phyloP scores from a whole-genome alignment of 306 rosid genomes.

The Mimosa bimucronata region DNA sequence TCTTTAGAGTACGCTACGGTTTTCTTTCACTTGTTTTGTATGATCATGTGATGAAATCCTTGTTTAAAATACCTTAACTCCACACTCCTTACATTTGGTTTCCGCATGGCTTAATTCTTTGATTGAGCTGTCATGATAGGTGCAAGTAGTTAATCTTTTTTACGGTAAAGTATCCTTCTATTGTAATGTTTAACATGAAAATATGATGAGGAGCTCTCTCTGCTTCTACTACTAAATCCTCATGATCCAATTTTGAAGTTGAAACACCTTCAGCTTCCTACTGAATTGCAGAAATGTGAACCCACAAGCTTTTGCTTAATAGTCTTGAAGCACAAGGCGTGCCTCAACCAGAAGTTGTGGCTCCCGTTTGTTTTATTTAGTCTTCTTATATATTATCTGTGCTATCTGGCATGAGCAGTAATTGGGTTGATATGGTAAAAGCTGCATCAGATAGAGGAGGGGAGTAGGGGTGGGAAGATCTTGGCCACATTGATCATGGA shows the following conservation, averaged over 20 bases:
- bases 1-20: not conserved
- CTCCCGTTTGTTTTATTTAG: not conserved
- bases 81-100: not conserved
- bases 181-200: not conserved
- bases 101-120: not conserved
- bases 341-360: not conserved
- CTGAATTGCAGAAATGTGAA: not conserved
- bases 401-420: not conserved
- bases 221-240: not conserved
- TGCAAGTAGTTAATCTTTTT: not conserved
- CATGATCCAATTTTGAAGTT: not conserved
- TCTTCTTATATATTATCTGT: not conserved
- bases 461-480: not conserved
- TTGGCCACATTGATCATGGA: not conserved
- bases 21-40: not conserved
- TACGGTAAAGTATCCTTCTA: not conserved
- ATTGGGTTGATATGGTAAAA: not conserved
- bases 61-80: not conserved
- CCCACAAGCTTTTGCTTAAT: not conserved
- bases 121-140: not conserved
- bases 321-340: not conserved
- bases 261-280: not conserved
- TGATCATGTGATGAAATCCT: not conserved
- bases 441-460: not conserved
- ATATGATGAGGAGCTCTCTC: constrained; percentile 4